A percentile compares a stretch with the other conserved stretches of the same genome.
These are phyloP conservation scores for Globisporangium spiculum DNA, from an alignment of 352 stramenopile genomes.

Conservation along the genomic window DNA sequence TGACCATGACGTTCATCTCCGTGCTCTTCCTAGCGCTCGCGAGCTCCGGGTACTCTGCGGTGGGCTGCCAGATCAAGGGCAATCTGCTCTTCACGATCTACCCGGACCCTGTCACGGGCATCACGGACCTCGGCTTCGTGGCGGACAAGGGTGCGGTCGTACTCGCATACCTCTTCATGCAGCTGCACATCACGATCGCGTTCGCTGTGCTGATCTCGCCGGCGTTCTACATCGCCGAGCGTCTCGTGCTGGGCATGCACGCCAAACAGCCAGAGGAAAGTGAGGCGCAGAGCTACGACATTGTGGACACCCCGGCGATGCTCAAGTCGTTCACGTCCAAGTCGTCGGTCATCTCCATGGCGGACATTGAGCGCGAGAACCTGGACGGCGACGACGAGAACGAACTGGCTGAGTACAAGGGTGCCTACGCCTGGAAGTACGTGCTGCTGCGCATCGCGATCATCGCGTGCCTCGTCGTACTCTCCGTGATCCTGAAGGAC, in stretches of 20 bases:
- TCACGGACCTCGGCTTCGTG: constrained; percentile 1
- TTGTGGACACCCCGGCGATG: too few species aligned
- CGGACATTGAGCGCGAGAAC: too few species aligned
- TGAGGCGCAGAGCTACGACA: too few species aligned
- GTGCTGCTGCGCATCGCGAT: constrained; percentile 1
- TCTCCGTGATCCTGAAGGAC: constrained; percentile 18
- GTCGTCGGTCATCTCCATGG: too few species aligned
- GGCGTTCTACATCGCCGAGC: too few species aligned
- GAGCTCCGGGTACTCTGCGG: neutral
- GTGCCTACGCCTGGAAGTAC: too few species aligned
- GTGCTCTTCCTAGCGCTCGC: neutral
- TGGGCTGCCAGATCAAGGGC: constrained; percentile 3
- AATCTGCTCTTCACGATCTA: constrained; percentile 3
- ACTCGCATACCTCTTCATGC: neutral
- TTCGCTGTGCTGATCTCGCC: neutral
- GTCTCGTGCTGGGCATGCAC: too few species aligned
- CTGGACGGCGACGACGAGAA: too few species aligned
- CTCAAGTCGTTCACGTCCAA: too few species aligned
- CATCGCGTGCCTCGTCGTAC: constrained; percentile 8
- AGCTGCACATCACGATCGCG: neutral
- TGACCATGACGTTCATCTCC: constrained; percentile 1
- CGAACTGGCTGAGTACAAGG: too few species aligned
- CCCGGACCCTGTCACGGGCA: neutral
- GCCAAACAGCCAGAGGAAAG: too few species aligned
- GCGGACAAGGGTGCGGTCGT: constrained; percentile 7